Conservation (phyloP, 2,329 filamentous ascomycete genomes). For the Septoria linicola region DNA sequence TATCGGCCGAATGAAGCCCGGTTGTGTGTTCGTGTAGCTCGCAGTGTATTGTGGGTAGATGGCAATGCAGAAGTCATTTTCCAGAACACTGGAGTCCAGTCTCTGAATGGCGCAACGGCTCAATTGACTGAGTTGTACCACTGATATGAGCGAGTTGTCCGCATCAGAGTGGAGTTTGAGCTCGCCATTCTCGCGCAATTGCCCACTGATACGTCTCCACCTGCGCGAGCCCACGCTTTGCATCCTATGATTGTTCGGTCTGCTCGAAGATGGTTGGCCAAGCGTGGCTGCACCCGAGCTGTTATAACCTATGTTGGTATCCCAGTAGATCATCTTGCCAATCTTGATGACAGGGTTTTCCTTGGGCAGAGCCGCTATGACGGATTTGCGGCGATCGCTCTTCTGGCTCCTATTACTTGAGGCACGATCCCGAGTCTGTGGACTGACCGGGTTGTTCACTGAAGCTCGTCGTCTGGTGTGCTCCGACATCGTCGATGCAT, state of each 20-base stretch:
- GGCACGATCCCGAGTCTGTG: constrained; percentile 28
- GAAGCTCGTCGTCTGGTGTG: constrained; percentile 25
- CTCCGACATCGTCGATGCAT: constrained; percentile 20
- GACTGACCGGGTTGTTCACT: constrained; percentile 24
- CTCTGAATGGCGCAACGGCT: constrained; percentile 88
- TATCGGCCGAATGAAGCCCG: constrained; percentile 78
- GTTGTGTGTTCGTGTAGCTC: constrained; percentile 62
- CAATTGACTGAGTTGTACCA: constrained; percentile 83
- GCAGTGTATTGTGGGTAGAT: constrained; percentile 92
- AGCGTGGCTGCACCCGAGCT: constrained; percentile 36
- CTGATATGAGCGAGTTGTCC: constrained; percentile 74
- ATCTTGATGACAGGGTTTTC: constrained; percentile 90
- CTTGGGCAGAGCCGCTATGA: constrained; percentile 54
- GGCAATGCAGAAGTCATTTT: constrained; percentile 90
- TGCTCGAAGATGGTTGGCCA: constrained; percentile 24
- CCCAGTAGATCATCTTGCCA: constrained; percentile 70
- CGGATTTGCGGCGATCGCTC: constrained; percentile 47
- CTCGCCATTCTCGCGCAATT: constrained; percentile 90
- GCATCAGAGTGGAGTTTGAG: constrained; percentile 87
- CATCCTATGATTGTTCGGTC: constrained; percentile 55
- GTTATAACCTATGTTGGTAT: constrained; percentile 60
- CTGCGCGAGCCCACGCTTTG: constrained; percentile 60
- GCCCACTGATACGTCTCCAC: constrained; percentile 89
- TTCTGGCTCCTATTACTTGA: constrained; percentile 30
- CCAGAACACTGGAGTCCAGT: constrained; percentile 83